These are phyloP conservation scores for Thozetella sp. DNA, from an alignment of 495 filamentous ascomycete genomes.

Conservation along the genomic window DNA sequence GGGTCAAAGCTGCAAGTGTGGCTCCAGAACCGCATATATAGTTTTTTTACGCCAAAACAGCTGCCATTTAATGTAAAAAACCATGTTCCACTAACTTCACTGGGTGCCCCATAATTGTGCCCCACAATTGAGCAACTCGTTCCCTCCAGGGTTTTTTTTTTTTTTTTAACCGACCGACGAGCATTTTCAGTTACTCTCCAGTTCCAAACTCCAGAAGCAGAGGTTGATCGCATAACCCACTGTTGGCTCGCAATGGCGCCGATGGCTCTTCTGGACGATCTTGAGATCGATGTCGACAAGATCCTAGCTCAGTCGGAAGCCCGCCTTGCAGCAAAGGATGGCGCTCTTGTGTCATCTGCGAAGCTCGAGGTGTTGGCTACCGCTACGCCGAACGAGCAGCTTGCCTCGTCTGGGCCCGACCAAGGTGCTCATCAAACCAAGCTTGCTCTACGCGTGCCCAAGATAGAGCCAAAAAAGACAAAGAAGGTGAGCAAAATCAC, in stretches of 20 bases:
- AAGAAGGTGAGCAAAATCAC: constrained; percentile 43
- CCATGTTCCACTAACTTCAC: too few relatives aligned
- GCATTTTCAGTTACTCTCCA: background rate
- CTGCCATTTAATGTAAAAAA: too few relatives aligned
- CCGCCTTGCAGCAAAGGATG: constrained; percentile 22
- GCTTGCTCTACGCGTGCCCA: constrained; percentile 40
- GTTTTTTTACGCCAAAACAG: too few relatives aligned
- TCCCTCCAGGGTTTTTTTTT: background rate
- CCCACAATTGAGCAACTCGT: too few relatives aligned
- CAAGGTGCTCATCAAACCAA: constrained; percentile 15
- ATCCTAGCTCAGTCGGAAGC: constrained; percentile 29
- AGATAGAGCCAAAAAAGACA: constrained; percentile 32
- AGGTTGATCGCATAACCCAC: background rate
- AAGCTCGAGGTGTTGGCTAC: background rate
- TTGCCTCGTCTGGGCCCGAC: constrained; percentile 5
- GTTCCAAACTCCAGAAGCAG: background rate
- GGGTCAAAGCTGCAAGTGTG: too few relatives aligned
- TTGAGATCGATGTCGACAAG: constrained; percentile 24
- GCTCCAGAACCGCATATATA: too few relatives aligned
- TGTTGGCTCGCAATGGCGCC: background rate
- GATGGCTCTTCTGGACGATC: background rate
- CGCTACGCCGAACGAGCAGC: constrained; percentile 10
- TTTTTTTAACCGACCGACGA: background rate
- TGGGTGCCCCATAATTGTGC: too few relatives aligned
- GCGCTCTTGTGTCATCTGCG: background rate